phyloP scores from a whole-genome alignment of 2,329 filamentous ascomycete species.

The Nothophoma quercina region DNA sequence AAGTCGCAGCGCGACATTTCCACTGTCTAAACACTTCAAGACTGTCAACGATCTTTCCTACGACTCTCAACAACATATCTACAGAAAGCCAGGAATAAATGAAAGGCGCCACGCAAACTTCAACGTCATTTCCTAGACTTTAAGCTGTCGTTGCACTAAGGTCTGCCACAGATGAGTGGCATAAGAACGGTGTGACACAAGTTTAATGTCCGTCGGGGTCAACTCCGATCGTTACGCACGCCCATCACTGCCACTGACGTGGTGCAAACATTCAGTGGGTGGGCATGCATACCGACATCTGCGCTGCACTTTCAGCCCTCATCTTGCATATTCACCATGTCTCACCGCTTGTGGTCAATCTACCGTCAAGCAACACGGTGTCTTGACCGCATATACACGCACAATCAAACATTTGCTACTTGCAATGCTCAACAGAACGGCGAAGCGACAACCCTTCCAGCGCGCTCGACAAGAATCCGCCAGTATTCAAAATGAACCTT shows the following conservation, averaged over 20 bases:
- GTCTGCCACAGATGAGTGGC: not conserved
- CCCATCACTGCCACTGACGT: slow-evolving; percentile 13
- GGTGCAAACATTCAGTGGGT: slow-evolving; percentile 15
- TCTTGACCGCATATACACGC: not conserved
- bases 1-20: not conserved
- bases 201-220: slow-evolving; percentile 20
- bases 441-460: not conserved
- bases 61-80: not conserved
- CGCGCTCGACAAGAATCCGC: not conserved
- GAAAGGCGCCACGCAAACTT: not conserved
- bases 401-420: not conserved
- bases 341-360: not conserved
- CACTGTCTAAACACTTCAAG: not conserved
- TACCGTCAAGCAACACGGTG: not conserved
- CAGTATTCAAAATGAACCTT: not conserved
- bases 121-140: slow-evolving; percentile 17
- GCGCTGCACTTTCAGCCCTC: not conserved
- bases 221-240: slow-evolving; percentile 28
- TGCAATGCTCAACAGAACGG: not conserved
- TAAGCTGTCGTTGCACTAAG: slow-evolving; percentile 12
- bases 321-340: not conserved
- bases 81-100: not conserved
- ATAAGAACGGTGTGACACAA: slow-evolving; percentile 3
- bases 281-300: slow-evolving; percentile 15
- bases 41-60: not conserved